A percentile compares a stretch with the other conserved stretches of the same genome.
These are phyloP conservation scores for Eimeria brunetti DNA, from an alignment of 169 alveolate genomes.

Conservation along the genomic window DNA sequence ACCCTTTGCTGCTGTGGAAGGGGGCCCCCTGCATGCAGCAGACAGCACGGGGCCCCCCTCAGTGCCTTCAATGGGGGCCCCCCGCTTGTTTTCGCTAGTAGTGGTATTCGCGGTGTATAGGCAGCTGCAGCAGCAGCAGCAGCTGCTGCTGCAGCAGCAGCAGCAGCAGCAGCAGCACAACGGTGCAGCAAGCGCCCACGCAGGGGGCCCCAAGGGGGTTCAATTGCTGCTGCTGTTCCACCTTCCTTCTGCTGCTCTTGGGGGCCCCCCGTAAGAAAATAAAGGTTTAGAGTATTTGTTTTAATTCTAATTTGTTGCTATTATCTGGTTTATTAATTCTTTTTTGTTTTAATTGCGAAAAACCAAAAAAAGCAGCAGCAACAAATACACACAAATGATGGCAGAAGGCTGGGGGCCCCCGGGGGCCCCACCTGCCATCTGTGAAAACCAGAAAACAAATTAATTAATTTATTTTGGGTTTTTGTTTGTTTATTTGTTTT, in stretches of 20 bases:
- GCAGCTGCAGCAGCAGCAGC: slow-evolving; percentile 27
- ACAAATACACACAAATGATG: not conserved
- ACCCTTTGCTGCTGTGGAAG: not conserved
- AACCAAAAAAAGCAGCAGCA: not conserved
- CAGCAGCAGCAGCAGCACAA: not conserved
- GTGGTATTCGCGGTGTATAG: not conserved
- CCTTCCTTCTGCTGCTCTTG: not conserved
- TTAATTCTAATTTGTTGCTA: too few species aligned
- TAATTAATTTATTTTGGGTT: too few species aligned
- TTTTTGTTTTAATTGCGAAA: not conserved
- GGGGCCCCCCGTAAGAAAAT: not conserved
- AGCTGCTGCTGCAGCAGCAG: not conserved
- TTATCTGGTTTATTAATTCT: too few species aligned
- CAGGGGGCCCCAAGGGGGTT: too few species aligned
- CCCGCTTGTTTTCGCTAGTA: not conserved
- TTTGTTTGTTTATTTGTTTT: too few species aligned
- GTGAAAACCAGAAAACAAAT: not conserved
- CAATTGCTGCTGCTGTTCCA: not conserved
- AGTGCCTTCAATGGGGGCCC: too few species aligned
- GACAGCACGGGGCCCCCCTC: too few species aligned
- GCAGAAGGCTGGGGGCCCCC: not conserved
- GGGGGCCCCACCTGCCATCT: not conserved
- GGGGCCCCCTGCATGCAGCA: not conserved
- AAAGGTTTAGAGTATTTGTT: too few species aligned
- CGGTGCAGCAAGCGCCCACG: not conserved